A percentile compares a stretch with the other conserved stretches of the same genome.
Conservation (phyloP, 1,139 yeast species). For the Magnusiomyces clavatus region DNA sequence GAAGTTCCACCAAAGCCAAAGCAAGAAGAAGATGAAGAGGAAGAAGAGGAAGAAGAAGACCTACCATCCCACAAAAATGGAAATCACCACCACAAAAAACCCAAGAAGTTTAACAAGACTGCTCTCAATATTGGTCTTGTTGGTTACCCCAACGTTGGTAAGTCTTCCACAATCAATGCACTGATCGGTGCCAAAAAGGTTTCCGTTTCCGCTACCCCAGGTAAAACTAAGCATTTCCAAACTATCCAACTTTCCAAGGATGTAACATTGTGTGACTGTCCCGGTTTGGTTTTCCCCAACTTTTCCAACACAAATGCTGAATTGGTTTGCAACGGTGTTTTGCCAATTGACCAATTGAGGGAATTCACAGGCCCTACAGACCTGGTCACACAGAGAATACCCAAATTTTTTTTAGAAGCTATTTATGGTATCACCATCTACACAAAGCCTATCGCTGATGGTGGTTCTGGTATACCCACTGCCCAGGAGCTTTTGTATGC, state of each 20-base stretch:
- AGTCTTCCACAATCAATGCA: slow-evolving; percentile 93
- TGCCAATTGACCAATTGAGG: slow-evolving; percentile 94
- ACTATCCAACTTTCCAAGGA: slow-evolving; percentile 80
- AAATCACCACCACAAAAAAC: background rate
- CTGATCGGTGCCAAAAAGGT: slow-evolving; percentile 94
- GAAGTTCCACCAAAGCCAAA: slow-evolving; percentile 68
- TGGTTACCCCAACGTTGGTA: slow-evolving; percentile 90
- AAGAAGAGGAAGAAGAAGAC: slow-evolving; percentile 11
- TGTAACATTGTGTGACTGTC: slow-evolving; percentile 93
- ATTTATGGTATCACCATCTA: slow-evolving; percentile 88
- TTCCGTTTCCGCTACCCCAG: slow-evolving; percentile 96
- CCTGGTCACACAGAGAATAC: slow-evolving; percentile 79
- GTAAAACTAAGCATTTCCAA: slow-evolving; percentile 98
- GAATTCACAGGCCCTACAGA: slow-evolving; percentile 91
- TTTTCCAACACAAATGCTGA: slow-evolving; percentile 96
- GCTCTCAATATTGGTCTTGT: slow-evolving; percentile 87
- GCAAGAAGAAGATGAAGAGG: slow-evolving; percentile 15
- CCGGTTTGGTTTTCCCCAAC: slow-evolving; percentile 97
- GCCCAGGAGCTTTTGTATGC: slow-evolving; percentile 85
- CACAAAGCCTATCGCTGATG: slow-evolving; percentile 67
- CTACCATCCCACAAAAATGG: background rate
- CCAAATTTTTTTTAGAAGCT: slow-evolving; percentile 83
- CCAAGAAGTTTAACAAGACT: slow-evolving; percentile 38
- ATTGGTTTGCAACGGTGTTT: slow-evolving; percentile 93
- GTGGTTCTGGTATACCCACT: slow-evolving; percentile 83